A percentile compares a stretch with the other conserved stretches of the same genome.
These are phyloP conservation scores for Linnemannia zychae DNA, from an alignment of 192 early-diverging fungal species.

Conservation along the genomic window DNA sequence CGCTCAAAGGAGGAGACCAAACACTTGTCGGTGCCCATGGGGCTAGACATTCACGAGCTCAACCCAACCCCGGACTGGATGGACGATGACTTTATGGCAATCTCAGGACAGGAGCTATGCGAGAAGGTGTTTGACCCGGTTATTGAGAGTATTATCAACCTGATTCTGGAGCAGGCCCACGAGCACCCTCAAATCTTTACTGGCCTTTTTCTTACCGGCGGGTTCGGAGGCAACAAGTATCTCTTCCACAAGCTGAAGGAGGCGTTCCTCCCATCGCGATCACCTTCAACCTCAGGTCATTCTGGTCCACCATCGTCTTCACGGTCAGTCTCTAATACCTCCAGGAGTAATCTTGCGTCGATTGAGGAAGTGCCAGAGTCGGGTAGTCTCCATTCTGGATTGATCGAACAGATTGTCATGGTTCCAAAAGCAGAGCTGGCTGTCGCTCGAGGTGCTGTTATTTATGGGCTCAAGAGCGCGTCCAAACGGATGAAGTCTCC, in stretches of 20 bases:
- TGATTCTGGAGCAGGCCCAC: constrained; percentile 54
- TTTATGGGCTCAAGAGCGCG: constrained; percentile 41
- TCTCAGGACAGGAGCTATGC: constrained; percentile 44
- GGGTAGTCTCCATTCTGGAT: background rate
- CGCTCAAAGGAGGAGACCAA: constrained; percentile 22
- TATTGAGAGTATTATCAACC: constrained; percentile 13
- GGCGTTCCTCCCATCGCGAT: background rate
- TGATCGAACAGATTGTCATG: constrained; percentile 28
- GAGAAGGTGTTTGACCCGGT: constrained; percentile 61
- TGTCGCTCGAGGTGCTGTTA: constrained; percentile 61
- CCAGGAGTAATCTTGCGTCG: background rate
- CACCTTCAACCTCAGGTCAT: background rate
- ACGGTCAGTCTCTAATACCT: background rate
- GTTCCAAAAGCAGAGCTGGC: constrained; percentile 44
- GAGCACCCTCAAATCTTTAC: constrained; percentile 17
- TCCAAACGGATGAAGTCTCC: background rate
- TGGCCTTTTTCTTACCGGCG: constrained; percentile 60
- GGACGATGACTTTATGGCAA: constrained; percentile 47
- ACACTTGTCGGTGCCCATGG: constrained; percentile 30
- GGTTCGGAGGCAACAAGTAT: constrained; percentile 59
- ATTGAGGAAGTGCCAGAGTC: background rate
- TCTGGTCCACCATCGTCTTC: background rate
- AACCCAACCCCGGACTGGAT: constrained; percentile 28
- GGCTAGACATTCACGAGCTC: constrained; percentile 29
- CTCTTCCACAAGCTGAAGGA: constrained; percentile 22